Percentiles rank a stretch among this genome's conserved stretches.
phyloP scores from a whole-genome alignment of 768 basidiomycete species.

The Lyophyllum semitale region DNA sequence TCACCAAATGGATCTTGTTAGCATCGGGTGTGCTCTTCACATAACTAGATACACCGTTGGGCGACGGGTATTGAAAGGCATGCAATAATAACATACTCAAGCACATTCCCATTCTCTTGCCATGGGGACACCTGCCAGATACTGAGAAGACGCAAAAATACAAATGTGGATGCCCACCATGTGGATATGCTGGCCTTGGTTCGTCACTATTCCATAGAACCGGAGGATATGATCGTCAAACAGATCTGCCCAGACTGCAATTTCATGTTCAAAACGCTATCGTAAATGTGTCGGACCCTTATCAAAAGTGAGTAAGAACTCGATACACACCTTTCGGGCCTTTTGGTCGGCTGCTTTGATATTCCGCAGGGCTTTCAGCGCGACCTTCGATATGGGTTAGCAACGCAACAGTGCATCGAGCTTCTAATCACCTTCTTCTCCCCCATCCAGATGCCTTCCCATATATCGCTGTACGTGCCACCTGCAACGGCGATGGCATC shows the following conservation, averaged over 20 bases:
- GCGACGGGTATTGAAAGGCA: background rate
- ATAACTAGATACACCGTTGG: conserved; percentile 35
- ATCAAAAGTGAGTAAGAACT: background rate
- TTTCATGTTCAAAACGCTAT: conserved; percentile 60
- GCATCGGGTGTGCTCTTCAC: conserved; percentile 33
- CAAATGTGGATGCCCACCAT: conserved; percentile 34
- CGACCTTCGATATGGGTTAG: conserved; percentile 41
- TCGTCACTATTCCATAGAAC: conserved; percentile 59
- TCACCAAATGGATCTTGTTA: conserved; percentile 46
- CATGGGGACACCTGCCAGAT: conserved; percentile 56
- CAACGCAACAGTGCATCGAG: background rate
- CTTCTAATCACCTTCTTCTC: conserved; percentile 44
- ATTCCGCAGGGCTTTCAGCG: conserved; percentile 54
- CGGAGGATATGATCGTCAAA: conserved; percentile 52
- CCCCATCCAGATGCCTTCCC: conserved; percentile 55
- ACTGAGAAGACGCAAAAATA: background rate
- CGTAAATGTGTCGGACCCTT: background rate
- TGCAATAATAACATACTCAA: conserved; percentile 38
- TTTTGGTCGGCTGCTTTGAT: conserved; percentile 44
- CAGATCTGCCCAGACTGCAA: conserved; percentile 55
- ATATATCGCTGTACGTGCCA: conserved; percentile 58
- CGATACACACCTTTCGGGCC: conserved; percentile 41
- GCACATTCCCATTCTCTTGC: conserved; percentile 60
- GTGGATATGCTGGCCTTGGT: conserved; percentile 51
- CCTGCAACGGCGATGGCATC: conserved; percentile 46